Percentiles rank a stretch among this genome's conserved stretches.
Evolutionary conservation across 257 asterid genomes (phyloP).

Genomic region (Primulina huaijiensis): DNA sequence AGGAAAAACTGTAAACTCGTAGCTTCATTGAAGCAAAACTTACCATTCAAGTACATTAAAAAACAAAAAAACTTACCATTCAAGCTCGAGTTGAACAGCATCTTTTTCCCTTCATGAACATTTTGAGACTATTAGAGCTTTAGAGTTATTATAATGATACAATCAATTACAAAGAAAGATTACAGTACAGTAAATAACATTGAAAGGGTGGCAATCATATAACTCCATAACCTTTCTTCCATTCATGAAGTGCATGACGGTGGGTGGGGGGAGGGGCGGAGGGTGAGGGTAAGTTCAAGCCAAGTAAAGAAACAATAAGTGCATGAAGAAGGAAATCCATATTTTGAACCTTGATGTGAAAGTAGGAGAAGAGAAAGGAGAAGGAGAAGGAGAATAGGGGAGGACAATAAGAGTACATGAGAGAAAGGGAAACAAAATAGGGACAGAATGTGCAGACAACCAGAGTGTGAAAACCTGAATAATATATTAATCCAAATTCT

Average conservation of each 20-base stretch:
- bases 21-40: not conserved
- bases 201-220: constrained; percentile 14
- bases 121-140: constrained; percentile 24
- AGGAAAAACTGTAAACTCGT: constrained; percentile 8
- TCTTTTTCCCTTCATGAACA: constrained; percentile 66
- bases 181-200: constrained; percentile 2
- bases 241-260: not conserved
- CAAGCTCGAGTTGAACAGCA: constrained; percentile 86
- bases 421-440: not conserved
- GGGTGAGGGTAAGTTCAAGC: constrained; percentile 1
- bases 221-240: not conserved
- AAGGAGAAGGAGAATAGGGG: not conserved
- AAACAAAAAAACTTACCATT: constrained; percentile 46
- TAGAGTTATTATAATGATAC: not conserved
- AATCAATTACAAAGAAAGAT: constrained; percentile 19
- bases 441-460: not conserved
- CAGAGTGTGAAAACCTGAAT: not conserved
- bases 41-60: no score
- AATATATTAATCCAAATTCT: no score
- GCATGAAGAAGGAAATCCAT: constrained; percentile 23
- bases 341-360: not conserved
- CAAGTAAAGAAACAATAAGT: constrained; percentile 4
- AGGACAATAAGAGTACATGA: not conserved
- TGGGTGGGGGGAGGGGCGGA: not conserved
- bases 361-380: not conserved